Percentiles rank a stretch among this genome's conserved stretches.
phyloP scores from a whole-genome alignment of 2,329 filamentous ascomycete species.

The Cercospora sesami region DNA sequence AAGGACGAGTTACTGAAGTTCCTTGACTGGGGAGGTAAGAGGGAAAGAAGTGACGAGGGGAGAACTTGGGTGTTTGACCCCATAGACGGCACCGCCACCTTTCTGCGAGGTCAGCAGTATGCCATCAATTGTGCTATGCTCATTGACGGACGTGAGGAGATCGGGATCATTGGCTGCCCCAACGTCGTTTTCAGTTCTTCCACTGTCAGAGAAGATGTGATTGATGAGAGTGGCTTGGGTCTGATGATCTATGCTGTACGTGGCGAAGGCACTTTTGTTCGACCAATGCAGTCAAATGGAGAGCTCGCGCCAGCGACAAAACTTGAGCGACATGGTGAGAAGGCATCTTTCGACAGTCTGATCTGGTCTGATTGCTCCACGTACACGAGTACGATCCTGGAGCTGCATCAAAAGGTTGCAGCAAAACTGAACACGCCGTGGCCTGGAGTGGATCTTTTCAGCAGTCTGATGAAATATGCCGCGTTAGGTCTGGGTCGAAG shows the following conservation, averaged over 20 bases:
- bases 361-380: conserved; percentile 50
- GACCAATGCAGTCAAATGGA: conserved; percentile 26
- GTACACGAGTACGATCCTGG: conserved; percentile 44
- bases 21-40: conserved; percentile 58
- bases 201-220: conserved; percentile 49
- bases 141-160: conserved; percentile 56
- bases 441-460: conserved; percentile 54
- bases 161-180: conserved; percentile 63
- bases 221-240: conserved; percentile 51
- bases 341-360: conserved; percentile 35
- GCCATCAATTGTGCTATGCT: conserved; percentile 61
- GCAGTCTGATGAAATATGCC: conserved; percentile 50
- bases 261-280: conserved; percentile 47
- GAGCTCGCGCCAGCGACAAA: conserved; percentile 21
- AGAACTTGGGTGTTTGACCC: conserved; percentile 65
- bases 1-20: conserved; percentile 60
- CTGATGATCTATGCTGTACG: conserved; percentile 50
- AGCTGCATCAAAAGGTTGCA: conserved; percentile 43
- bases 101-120: conserved; percentile 62
- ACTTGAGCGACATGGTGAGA: conserved; percentile 29
- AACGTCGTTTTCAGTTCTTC: conserved; percentile 53
- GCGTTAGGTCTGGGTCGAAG: conserved; percentile 27
- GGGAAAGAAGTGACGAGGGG: conserved; percentile 44
- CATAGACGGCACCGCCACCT: conserved; percentile 64
- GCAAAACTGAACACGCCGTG: conserved; percentile 45